Percentiles rank a stretch among this genome's conserved stretches.
Evolutionary conservation across 2,329 filamentous ascomycete genomes (phyloP).

Genomic region (Xylariaceae sp.): DNA sequence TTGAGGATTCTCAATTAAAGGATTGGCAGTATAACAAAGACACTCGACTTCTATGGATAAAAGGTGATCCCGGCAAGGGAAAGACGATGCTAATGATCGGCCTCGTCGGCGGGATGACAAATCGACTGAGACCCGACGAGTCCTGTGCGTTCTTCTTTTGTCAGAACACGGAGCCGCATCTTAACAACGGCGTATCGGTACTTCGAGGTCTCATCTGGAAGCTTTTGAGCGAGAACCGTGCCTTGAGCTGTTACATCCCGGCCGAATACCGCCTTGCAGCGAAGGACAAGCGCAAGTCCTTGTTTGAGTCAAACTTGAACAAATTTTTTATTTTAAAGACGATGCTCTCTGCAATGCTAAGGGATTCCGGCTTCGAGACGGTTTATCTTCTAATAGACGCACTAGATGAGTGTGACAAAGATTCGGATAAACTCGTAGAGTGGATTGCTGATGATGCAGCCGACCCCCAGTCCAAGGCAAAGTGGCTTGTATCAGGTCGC

Average conservation of each 20-base stretch:
- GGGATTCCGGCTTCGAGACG: conserved; percentile 39
- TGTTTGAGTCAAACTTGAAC: too few species aligned
- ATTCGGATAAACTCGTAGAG: conserved; percentile 39
- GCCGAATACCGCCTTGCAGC: too few species aligned
- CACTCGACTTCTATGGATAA: conserved; percentile 45
- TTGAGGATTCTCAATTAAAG: too few species aligned
- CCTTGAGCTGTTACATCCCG: too few species aligned
- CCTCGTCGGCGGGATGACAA: conserved; percentile 44
- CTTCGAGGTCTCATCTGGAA: conserved; percentile 43
- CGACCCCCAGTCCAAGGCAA: too few species aligned
- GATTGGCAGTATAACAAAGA: conserved; percentile 34
- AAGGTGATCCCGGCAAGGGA: conserved; percentile 48
- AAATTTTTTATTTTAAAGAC: conserved; percentile 45
- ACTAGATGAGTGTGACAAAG: conserved; percentile 53
- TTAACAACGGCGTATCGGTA: conserved; percentile 40
- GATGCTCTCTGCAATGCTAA: conserved; percentile 48
- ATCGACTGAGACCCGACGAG: not conserved
- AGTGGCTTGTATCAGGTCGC: too few species aligned
- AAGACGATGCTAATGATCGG: conserved; percentile 52
- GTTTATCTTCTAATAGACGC: conserved; percentile 52
- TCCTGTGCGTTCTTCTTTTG: conserved; percentile 40
- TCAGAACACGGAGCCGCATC: conserved; percentile 37
- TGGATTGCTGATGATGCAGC: too few species aligned
- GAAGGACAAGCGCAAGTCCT: too few species aligned
- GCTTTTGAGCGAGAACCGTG: conserved; percentile 35